phyloP scores from a whole-genome alignment of 1,139 yeast genomes.

The Candida glucosophila region DNA sequence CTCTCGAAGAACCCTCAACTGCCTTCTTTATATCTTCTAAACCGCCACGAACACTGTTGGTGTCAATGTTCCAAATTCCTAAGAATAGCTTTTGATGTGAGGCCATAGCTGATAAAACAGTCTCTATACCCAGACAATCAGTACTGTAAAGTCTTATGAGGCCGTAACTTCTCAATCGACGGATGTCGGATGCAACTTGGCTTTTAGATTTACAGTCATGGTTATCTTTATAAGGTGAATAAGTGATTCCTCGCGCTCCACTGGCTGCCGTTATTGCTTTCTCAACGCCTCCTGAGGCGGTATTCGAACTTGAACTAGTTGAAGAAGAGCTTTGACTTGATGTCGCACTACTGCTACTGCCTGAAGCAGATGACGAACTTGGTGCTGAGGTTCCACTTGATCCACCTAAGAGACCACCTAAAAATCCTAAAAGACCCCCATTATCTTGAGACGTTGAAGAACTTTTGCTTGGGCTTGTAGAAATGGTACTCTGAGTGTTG shows the following conservation, averaged over 20 bases:
- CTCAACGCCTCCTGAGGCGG: slow-evolving; percentile 7
- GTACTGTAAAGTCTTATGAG: slow-evolving; percentile 74
- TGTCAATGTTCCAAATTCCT: slow-evolving; percentile 60
- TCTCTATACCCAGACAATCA: slow-evolving; percentile 69
- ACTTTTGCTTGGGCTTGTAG: too few relatives aligned
- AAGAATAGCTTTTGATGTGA: slow-evolving; percentile 60
- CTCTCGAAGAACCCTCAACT: slow-evolving; percentile 42
- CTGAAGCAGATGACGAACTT: too few relatives aligned
- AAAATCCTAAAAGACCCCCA: too few relatives aligned
- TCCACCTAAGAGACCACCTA: too few relatives aligned
- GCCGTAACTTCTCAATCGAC: slow-evolving; percentile 41
- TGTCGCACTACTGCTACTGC: neutral
- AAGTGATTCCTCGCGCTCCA: slow-evolving; percentile 63
- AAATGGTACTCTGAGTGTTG: too few relatives aligned
- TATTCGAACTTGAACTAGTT: slow-evolving; percentile 6
- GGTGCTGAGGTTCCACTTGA: too few relatives aligned
- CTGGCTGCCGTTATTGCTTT: slow-evolving; percentile 16
- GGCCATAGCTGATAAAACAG: slow-evolving; percentile 50
- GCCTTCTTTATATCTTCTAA: slow-evolving; percentile 47
- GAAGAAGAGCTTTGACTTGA: slow-evolving; percentile 3
- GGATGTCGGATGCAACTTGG: slow-evolving; percentile 53
- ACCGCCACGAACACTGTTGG: slow-evolving; percentile 37
- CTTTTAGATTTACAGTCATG: slow-evolving; percentile 62
- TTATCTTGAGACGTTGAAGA: too few relatives aligned
- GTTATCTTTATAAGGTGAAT: slow-evolving; percentile 67